These are phyloP conservation scores for Medicago ruthenica DNA, from an alignment of 306 rosid genomes.

Conservation along the genomic window DNA sequence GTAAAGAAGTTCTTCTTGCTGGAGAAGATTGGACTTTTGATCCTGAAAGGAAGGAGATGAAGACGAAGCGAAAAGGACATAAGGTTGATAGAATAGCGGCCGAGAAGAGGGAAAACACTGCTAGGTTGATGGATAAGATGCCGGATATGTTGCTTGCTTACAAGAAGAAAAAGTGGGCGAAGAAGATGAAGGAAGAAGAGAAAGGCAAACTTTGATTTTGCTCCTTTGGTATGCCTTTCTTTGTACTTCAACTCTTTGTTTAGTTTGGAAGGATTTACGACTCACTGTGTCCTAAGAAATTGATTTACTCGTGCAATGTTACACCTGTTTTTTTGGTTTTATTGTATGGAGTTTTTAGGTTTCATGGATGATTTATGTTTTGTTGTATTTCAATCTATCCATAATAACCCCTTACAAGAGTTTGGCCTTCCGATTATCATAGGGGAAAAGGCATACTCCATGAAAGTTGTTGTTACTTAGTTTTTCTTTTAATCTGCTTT, in stretches of 20 bases:
- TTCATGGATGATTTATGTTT: constrained; percentile 29
- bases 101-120: constrained; percentile 81
- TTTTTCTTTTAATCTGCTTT: constrained; percentile 15
- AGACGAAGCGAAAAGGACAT: constrained; percentile 88
- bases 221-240: constrained; percentile 11
- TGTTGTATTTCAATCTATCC: constrained; percentile 28
- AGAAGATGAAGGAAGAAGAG: constrained; percentile 97
- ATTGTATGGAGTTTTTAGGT: not conserved
- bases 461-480: not conserved
- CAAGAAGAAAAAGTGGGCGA: constrained; percentile 91
- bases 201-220: constrained; percentile 55
- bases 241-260: constrained; percentile 7
- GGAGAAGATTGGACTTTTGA: constrained; percentile 85
- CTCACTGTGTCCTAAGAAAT: not conserved
- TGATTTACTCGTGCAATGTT: constrained; percentile 16
- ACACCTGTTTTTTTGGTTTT: constrained; percentile 14
- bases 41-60: constrained; percentile 83
- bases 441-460: not conserved
- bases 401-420: constrained; percentile 38
- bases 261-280: constrained; percentile 1
- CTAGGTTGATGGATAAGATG: constrained; percentile 85
- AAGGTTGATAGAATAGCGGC: constrained; percentile 79
- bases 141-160: constrained; percentile 72
- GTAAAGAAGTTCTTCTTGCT: constrained; percentile 79
- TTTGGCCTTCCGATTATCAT: constrained; percentile 12